Conservation (phyloP, 768 basidiomycete genomes). For the Hypsizygus marmoreus region DNA sequence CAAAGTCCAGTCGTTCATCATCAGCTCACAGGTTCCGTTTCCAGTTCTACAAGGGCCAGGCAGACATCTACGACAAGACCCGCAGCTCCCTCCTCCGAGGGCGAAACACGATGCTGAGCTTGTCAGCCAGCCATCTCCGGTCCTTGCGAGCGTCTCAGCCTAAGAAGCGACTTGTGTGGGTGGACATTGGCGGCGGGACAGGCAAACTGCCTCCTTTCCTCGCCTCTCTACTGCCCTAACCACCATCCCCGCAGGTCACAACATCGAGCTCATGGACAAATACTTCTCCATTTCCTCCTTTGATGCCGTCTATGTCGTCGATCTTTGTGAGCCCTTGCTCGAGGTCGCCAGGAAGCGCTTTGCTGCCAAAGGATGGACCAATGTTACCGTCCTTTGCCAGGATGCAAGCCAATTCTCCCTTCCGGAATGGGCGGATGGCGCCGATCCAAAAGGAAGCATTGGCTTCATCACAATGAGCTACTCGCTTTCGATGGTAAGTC, state of each 20-base stretch:
- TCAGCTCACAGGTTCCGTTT: neutral
- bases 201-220: conserved; percentile 29
- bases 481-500: conserved; percentile 54
- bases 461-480: conserved; percentile 58
- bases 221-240: neutral
- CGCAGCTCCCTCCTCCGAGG: conserved; percentile 63
- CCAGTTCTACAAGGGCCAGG: conserved; percentile 69
- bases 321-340: conserved; percentile 71
- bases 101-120: conserved; percentile 68
- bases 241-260: conserved; percentile 34
- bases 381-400: conserved; percentile 71
- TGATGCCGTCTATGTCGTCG: conserved; percentile 70
- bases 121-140: conserved; percentile 64
- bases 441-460: conserved; percentile 56
- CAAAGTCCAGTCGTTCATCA: neutral
- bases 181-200: conserved; percentile 80
- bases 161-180: conserved; percentile 62
- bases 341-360: conserved; percentile 73
- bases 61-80: conserved; percentile 72
- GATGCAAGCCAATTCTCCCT: conserved; percentile 70
- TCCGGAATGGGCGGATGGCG: conserved; percentile 54
- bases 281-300: conserved; percentile 58
- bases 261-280: conserved; percentile 73
- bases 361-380: conserved; percentile 66
- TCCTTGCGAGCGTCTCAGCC: conserved; percentile 42